Evolutionary conservation across 1,139 yeast genomes (phyloP).

Genomic region (Nadsonia commutata): DNA sequence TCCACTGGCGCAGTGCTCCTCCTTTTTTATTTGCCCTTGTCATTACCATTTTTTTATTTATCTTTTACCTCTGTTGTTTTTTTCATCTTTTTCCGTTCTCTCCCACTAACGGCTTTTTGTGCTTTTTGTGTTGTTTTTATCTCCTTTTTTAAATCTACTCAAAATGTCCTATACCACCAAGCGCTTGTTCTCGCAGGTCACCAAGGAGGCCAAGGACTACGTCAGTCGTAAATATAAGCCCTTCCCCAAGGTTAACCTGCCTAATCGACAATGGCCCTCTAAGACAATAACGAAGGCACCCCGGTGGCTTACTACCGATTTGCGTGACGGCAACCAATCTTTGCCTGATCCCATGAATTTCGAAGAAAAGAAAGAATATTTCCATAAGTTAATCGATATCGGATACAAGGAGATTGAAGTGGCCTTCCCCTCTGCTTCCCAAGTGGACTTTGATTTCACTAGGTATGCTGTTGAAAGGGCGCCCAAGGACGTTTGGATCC

Average conservation of each 20-base stretch:
- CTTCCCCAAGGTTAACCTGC: constrained; percentile 51
- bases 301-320: constrained; percentile 90
- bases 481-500: constrained; percentile 85
- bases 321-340: constrained; percentile 95
- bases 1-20: too few relatives aligned
- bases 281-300: constrained; percentile 67
- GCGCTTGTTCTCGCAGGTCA: too few relatives aligned
- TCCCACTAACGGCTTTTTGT: too few relatives aligned
- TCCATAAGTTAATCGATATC: constrained; percentile 68
- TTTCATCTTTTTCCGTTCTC: too few relatives aligned
- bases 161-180: too few relatives aligned
- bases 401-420: constrained; percentile 97
- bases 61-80: too few relatives aligned
- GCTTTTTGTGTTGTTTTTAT: too few relatives aligned
- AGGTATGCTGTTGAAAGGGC: constrained; percentile 84
- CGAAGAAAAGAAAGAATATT: constrained; percentile 77
- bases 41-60: too few relatives aligned
- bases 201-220: too few relatives aligned
- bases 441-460: constrained; percentile 90
- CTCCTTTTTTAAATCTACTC: too few relatives aligned
- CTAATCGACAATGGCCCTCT: constrained; percentile 80
- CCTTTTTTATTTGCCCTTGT: too few relatives aligned
- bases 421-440: constrained; percentile 91
- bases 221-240: constrained; percentile 71
- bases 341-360: constrained; percentile 95